Percentiles rank a stretch among this genome's conserved stretches.
These are phyloP conservation scores for Yamadazyma diospyri DNA, from an alignment of 1,139 yeast genomes.

Conservation along the genomic window DNA sequence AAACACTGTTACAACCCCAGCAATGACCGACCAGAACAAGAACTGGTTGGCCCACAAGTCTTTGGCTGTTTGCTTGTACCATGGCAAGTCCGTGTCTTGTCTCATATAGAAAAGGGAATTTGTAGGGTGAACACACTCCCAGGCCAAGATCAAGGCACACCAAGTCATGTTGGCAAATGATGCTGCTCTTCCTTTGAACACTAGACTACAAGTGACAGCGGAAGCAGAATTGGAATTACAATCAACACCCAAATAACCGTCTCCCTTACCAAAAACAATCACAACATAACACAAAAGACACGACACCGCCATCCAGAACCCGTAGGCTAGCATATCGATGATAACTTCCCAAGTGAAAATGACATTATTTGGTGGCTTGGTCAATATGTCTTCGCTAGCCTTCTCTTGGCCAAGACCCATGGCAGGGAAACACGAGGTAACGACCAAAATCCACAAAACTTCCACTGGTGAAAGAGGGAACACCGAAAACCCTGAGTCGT, in stretches of 20 bases:
- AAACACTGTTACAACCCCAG: slow-evolving; percentile 70
- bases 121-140: slow-evolving; percentile 83
- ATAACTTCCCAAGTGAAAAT: slow-evolving; percentile 72
- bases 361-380: slow-evolving; percentile 59
- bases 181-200: slow-evolving; percentile 76
- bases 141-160: slow-evolving; percentile 82
- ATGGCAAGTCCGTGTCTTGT: slow-evolving; percentile 60
- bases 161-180: slow-evolving; percentile 87
- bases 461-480: slow-evolving; percentile 80
- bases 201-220: slow-evolving; percentile 48
- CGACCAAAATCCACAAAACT: slow-evolving; percentile 75
- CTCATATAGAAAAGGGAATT: slow-evolving; percentile 75
- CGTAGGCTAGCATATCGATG: slow-evolving; percentile 72
- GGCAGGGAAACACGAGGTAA: slow-evolving; percentile 80
- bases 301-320: slow-evolving; percentile 67
- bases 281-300: slow-evolving; percentile 69
- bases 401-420: slow-evolving; percentile 80
- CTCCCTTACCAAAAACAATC: slow-evolving; percentile 62
- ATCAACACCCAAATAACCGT: slow-evolving; percentile 61
- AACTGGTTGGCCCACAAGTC: slow-evolving; percentile 78
- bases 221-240: slow-evolving; percentile 47
- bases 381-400: slow-evolving; percentile 65
- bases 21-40: slow-evolving; percentile 77
- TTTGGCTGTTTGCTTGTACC: slow-evolving; percentile 51
- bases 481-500: slow-evolving; percentile 55